phyloP scores from a whole-genome alignment of 179 eudicot species.

The Heliamphora pulchella region DNA sequence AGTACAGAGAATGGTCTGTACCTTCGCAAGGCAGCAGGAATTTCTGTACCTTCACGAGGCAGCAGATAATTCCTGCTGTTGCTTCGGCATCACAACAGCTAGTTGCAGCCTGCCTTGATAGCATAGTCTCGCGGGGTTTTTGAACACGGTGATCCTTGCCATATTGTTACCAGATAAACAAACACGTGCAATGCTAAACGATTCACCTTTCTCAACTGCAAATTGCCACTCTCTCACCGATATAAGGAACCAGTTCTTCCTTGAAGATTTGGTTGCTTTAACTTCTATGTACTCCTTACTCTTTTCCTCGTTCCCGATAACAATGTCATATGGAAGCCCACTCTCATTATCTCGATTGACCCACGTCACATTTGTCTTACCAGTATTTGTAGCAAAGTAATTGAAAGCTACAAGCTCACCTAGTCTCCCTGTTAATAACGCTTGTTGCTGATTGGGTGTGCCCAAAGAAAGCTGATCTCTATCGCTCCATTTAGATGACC shows the following conservation, averaged over 20 bases:
- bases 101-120: constrained; percentile 55
- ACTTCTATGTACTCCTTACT: constrained; percentile 73
- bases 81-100: constrained; percentile 50
- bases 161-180: constrained; percentile 31
- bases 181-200: constrained; percentile 77
- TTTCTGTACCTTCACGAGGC: background rate
- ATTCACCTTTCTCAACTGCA: constrained; percentile 70
- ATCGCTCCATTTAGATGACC: constrained; percentile 23
- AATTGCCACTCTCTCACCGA: constrained; percentile 81
- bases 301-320: constrained; percentile 37
- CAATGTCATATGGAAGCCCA: constrained; percentile 76
- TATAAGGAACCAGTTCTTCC: constrained; percentile 71
- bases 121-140: constrained; percentile 62
- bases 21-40: background rate
- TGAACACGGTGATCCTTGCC: constrained; percentile 51
- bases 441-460: constrained; percentile 36
- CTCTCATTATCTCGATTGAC: constrained; percentile 70
- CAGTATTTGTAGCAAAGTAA: constrained; percentile 42
- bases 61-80: constrained; percentile 12
- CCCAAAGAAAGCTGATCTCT: constrained; percentile 30
- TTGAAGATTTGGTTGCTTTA: constrained; percentile 63
- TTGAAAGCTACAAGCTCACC: constrained; percentile 78
- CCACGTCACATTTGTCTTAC: constrained; percentile 49
- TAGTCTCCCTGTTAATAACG: constrained; percentile 48
- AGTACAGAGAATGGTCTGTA: background rate